Evolutionary conservation across 805 yeast genomes (phyloP).

Genomic region (Starmerella ratchasimensis): DNA sequence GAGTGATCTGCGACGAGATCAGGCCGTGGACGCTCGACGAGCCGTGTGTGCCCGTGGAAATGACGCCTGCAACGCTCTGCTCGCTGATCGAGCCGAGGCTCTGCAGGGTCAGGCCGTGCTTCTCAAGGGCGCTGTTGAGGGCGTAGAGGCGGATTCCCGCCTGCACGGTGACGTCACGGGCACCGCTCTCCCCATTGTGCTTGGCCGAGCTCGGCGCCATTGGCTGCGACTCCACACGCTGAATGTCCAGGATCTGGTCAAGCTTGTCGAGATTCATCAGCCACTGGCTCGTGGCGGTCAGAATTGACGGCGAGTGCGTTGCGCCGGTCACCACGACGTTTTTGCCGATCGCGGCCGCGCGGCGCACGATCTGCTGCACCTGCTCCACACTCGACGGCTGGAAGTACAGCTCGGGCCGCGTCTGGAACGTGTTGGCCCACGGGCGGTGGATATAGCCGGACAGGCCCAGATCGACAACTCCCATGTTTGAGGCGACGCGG

Average conservation of each 20-base stretch:
- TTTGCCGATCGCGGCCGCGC: conserved; percentile 45
- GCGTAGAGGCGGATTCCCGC: conserved; percentile 76
- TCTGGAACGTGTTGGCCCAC: conserved; percentile 84
- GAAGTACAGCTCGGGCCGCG: conserved; percentile 62
- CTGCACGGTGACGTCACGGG: conserved; percentile 84
- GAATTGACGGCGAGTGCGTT: conserved; percentile 87
- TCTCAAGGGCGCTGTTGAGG: conserved; percentile 51
- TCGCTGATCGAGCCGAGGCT: conserved; percentile 88
- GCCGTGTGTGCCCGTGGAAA: conserved; percentile 95
- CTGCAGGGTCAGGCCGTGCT: conserved; percentile 64
- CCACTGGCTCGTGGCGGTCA: conserved; percentile 84
- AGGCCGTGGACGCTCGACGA: conserved; percentile 87
- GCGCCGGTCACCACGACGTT: conserved; percentile 80
- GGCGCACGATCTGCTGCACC: conserved; percentile 48
- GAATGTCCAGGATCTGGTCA: conserved; percentile 39
- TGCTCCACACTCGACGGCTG: conserved; percentile 67
- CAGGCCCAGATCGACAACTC: too few relatives aligned
- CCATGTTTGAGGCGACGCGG: too few relatives aligned
- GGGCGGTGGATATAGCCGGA: conserved; percentile 35
- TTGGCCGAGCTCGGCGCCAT: too few relatives aligned
- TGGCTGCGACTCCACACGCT: conserved; percentile 30
- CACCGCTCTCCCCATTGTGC: conserved; percentile 30
- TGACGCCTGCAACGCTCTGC: conserved; percentile 89
- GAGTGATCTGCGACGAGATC: conserved; percentile 75
- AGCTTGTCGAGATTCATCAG: conserved; percentile 70